Evolutionary conservation across 805 yeast species (phyloP).

Genomic region (Sugiyamaella chiloensis): DNA sequence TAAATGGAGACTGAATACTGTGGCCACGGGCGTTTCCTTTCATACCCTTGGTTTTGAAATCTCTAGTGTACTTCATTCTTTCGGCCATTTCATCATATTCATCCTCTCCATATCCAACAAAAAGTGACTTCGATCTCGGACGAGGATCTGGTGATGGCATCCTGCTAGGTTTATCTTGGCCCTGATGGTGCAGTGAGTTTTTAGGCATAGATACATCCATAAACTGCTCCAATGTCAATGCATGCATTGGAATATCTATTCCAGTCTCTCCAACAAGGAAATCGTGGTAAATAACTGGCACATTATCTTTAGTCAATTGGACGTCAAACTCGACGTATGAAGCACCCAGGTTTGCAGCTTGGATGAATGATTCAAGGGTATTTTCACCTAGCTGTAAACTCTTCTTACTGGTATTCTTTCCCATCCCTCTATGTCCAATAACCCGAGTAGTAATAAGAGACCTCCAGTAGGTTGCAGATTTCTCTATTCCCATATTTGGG

Average conservation of each 20-base stretch:
- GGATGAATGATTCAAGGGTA: slow-evolving; percentile 90
- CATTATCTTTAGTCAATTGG: slow-evolving; percentile 83
- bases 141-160: slow-evolving; percentile 24
- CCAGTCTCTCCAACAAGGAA: slow-evolving; percentile 94
- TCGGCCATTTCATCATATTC: slow-evolving; percentile 41
- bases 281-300: slow-evolving; percentile 94
- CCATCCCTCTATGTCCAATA: slow-evolving; percentile 94
- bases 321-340: slow-evolving; percentile 96
- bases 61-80: slow-evolving; percentile 82
- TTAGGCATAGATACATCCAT: slow-evolving; percentile 16
- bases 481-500: slow-evolving; percentile 56
- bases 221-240: slow-evolving; percentile 84
- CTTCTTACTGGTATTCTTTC: slow-evolving; percentile 73
- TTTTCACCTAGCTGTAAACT: slow-evolving; percentile 93
- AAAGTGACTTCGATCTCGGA: slow-evolving; percentile 40
- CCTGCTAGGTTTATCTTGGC: slow-evolving; percentile 2
- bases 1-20: slow-evolving; percentile 87
- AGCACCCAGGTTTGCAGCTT: slow-evolving; percentile 95
- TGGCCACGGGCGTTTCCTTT: slow-evolving; percentile 92
- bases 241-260: slow-evolving; percentile 94
- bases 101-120: slow-evolving; percentile 34
- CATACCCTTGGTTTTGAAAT: slow-evolving; percentile 79
- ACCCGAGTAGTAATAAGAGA: slow-evolving; percentile 84
- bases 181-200: neutral
- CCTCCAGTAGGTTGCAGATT: slow-evolving; percentile 86